Evolutionary conservation across 1,284 basidiomycete species (phyloP).

Genomic region (Pseudozyma pruni): DNA sequence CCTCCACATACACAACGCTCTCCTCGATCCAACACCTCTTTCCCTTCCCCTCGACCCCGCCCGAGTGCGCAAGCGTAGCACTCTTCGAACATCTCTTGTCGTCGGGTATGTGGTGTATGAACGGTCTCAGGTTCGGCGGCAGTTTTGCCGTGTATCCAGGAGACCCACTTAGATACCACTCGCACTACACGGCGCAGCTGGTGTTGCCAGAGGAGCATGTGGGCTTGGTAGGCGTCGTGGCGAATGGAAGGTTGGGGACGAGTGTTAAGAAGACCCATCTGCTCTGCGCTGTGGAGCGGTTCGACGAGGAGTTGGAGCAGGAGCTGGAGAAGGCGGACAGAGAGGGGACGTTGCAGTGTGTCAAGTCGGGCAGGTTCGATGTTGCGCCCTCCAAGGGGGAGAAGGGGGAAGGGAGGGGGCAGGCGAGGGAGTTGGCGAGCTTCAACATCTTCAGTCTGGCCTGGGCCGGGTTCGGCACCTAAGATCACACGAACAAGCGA

Average conservation of each 20-base stretch:
- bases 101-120: conserved; percentile 71
- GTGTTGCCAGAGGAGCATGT: conserved; percentile 13
- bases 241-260: conserved; percentile 92
- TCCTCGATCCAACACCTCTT: conserved; percentile 76
- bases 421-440: conserved; percentile 28
- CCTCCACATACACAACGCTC: conserved; percentile 71
- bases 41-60: conserved; percentile 76
- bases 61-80: conserved; percentile 78
- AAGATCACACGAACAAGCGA: conserved; percentile 1
- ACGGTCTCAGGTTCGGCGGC: conserved; percentile 91
- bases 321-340: neutral
- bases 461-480: conserved; percentile 67
- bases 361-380: conserved; percentile 14
- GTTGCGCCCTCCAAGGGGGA: neutral
- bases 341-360: conserved; percentile 8
- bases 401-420: conserved; percentile 5
- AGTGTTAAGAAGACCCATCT: conserved; percentile 97
- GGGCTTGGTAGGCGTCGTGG: conserved; percentile 76
- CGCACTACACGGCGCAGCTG: conserved; percentile 82
- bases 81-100: conserved; percentile 82
- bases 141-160: conserved; percentile 97
- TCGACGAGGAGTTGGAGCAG: neutral
- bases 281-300: conserved; percentile 73
- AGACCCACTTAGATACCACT: conserved; percentile 94
- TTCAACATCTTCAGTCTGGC: conserved; percentile 62